Percentiles rank a stretch among this genome's conserved stretches.
Conservation (phyloP, 768 basidiomycete genomes). For the Coprinopsis cinerea region DNA sequence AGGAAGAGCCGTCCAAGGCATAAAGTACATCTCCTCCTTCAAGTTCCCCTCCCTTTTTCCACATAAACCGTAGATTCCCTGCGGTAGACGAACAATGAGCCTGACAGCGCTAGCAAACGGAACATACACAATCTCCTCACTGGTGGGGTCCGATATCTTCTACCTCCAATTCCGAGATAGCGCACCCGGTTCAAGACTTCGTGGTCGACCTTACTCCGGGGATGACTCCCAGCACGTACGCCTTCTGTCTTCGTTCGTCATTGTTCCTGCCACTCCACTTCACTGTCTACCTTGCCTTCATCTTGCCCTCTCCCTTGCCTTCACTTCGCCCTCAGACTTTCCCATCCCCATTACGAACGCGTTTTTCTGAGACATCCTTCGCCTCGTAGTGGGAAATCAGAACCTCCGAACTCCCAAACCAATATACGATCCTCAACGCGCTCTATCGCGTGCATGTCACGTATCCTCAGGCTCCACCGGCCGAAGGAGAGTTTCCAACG, state of each 20-base stretch:
- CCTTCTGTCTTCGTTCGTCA: too few relatives aligned
- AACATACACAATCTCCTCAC: slow-evolving; percentile 4
- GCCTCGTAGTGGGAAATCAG: not conserved
- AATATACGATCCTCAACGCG: not conserved
- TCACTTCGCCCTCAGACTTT: not conserved
- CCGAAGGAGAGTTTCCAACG: not conserved
- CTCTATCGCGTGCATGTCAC: slow-evolving; percentile 1
- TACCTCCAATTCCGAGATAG: slow-evolving; percentile 1
- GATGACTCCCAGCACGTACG: not conserved
- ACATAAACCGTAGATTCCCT: too few relatives aligned
- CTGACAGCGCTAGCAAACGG: not conserved
- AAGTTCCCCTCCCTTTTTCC: too few relatives aligned
- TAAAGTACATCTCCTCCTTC: too few relatives aligned
- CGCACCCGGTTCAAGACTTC: not conserved
- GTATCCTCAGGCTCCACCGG: not conserved
- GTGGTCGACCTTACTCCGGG: not conserved
- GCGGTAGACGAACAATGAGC: too few relatives aligned
- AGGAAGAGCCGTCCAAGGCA: too few relatives aligned
- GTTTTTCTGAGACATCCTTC: not conserved
- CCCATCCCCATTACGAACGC: not conserved
- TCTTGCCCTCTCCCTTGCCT: not conserved
- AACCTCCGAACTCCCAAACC: not conserved
- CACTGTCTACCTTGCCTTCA: too few relatives aligned
- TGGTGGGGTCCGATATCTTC: not conserved
- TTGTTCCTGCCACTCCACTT: too few relatives aligned